Percentiles rank a stretch among this genome's conserved stretches.
phyloP scores from a whole-genome alignment of 306 rosid genomes.

The Vicia sativa region DNA sequence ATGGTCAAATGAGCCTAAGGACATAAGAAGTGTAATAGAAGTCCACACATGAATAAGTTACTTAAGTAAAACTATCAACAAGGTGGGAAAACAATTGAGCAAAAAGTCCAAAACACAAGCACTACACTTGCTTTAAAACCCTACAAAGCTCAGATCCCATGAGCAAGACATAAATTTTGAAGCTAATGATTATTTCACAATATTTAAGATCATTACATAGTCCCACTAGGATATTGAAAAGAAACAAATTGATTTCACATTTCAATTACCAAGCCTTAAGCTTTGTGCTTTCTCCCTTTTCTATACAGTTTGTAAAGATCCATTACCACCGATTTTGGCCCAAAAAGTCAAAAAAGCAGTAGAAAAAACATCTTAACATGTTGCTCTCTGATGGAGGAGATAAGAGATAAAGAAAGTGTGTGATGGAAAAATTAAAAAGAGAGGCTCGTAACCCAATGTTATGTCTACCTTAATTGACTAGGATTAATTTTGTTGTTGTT shows the following conservation, averaged over 20 bases:
- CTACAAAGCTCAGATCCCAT: slow-evolving; percentile 45
- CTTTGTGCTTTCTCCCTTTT: slow-evolving; percentile 48
- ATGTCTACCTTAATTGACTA: slow-evolving; percentile 35
- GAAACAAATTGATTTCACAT: slow-evolving; percentile 50
- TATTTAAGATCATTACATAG: slow-evolving; percentile 47
- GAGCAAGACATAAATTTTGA: slow-evolving; percentile 37
- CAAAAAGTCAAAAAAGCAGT: slow-evolving; percentile 66
- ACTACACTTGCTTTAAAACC: slow-evolving; percentile 27
- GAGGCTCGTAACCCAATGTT: slow-evolving; percentile 55
- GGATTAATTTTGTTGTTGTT: slow-evolving; percentile 32
- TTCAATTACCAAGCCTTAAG: slow-evolving; percentile 54
- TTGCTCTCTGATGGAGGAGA: slow-evolving; percentile 48
- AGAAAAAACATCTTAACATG: slow-evolving; percentile 57
- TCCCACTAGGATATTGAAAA: slow-evolving; percentile 50
- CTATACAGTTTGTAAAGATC: slow-evolving; percentile 52
- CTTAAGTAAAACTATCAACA: slow-evolving; percentile 13
- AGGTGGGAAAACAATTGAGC: slow-evolving; percentile 25
- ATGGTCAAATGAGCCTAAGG: not conserved
- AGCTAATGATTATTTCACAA: slow-evolving; percentile 52
- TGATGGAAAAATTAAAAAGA: slow-evolving; percentile 31
- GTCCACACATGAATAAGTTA: not conserved
- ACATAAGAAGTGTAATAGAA: not conserved
- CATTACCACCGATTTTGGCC: slow-evolving; percentile 65
- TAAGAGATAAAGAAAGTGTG: slow-evolving; percentile 44
- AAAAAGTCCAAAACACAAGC: slow-evolving; percentile 40